phyloP scores from a whole-genome alignment of 805 yeast genomes.

The Candida sithepensis region DNA sequence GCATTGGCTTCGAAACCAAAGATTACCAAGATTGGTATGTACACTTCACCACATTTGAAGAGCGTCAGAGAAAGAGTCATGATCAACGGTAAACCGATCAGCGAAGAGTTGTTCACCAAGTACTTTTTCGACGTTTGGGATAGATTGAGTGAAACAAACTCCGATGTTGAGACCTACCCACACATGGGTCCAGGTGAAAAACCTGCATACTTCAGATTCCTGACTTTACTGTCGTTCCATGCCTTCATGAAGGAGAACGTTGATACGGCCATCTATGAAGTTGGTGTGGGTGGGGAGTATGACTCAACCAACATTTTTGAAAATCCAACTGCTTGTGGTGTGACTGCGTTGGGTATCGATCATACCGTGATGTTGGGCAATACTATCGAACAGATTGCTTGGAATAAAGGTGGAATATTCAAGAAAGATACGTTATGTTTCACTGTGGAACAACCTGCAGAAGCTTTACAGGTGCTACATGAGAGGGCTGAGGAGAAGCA shows the following conservation, averaged over 20 bases:
- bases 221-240: conserved; percentile 88
- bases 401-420: conserved; percentile 95
- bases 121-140: conserved; percentile 97
- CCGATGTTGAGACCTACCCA: conserved; percentile 61
- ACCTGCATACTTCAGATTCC: conserved; percentile 90
- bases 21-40: conserved; percentile 76
- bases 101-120: conserved; percentile 74
- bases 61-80: conserved; percentile 89
- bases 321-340: conserved; percentile 80
- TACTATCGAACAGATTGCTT: conserved; percentile 84
- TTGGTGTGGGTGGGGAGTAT: conserved; percentile 96
- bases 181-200: conserved; percentile 68
- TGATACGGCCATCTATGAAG: conserved; percentile 94
- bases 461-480: conserved; percentile 52
- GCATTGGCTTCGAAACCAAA: conserved; percentile 2
- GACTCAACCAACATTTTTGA: conserved; percentile 92
- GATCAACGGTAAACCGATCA: conserved; percentile 81
- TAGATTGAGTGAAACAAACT: conserved; percentile 46
- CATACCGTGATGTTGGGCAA: conserved; percentile 84
- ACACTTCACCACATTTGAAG: conserved; percentile 93
- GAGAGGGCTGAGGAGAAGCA: conserved; percentile 67
- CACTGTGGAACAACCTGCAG: conserved; percentile 52
- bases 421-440: conserved; percentile 66
- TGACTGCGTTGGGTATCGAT: conserved; percentile 85
- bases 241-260: conserved; percentile 84